Evolutionary conservation across 1,284 basidiomycete species (phyloP).

Genomic region (Xerocomus nothofagi): DNA sequence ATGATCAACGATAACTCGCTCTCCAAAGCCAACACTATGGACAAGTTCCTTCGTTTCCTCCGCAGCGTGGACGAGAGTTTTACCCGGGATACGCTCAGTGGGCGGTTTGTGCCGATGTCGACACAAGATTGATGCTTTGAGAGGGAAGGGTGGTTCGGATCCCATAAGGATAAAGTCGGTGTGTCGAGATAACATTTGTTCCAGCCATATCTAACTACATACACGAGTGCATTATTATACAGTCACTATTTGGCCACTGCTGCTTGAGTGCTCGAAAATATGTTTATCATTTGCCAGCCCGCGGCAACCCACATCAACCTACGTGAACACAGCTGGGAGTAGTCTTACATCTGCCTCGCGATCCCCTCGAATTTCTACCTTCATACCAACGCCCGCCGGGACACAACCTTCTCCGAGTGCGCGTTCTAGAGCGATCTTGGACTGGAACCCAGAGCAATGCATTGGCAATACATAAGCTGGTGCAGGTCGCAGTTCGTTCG

Average conservation of each 20-base stretch:
- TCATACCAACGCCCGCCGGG: constrained; percentile 72
- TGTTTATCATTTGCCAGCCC: background rate
- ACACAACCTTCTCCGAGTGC: constrained; percentile 74
- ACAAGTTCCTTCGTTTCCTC: constrained; percentile 49
- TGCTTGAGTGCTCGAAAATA: background rate
- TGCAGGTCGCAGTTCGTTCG: constrained; percentile 54
- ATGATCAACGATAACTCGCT: constrained; percentile 47
- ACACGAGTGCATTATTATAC: constrained; percentile 1
- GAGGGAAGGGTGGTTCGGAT: background rate
- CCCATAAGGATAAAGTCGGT: background rate
- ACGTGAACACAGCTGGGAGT: constrained; percentile 27
- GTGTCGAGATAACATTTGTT: constrained; percentile 3
- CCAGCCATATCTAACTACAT: constrained; percentile 1
- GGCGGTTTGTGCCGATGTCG: background rate
- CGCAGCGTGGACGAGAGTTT: constrained; percentile 43
- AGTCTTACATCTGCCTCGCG: constrained; percentile 40
- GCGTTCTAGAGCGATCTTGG: constrained; percentile 64
- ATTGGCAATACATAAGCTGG: constrained; percentile 76
- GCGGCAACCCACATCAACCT: background rate
- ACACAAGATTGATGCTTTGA: constrained; percentile 1
- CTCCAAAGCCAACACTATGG: constrained; percentile 46
- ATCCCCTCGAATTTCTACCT: constrained; percentile 52
- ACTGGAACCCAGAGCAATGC: constrained; percentile 79
- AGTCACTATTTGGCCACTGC: background rate
- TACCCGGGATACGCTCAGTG: constrained; percentile 8